Percentiles rank a stretch among this genome's conserved stretches.
phyloP scores from a whole-genome alignment of 148 eudicot genomes.

The Spergularia bocconei region DNA sequence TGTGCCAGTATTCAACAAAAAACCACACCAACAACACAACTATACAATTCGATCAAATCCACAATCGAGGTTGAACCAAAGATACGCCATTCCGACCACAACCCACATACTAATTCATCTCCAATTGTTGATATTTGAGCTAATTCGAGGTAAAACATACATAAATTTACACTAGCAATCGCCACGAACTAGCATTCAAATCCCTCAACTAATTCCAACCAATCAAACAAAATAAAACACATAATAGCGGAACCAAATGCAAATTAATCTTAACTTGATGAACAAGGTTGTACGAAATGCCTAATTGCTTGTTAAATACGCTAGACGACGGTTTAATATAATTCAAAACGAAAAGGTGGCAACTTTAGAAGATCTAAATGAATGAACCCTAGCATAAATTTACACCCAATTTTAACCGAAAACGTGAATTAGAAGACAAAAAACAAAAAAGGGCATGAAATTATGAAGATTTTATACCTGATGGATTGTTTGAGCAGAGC shows the following conservation, averaged over 20 bases:
- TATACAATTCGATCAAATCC: neutral
- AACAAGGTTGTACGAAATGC: no score
- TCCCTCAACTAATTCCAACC: neutral
- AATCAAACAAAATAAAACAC: neutral
- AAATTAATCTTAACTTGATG: neutral
- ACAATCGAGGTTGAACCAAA: neutral
- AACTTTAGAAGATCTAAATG: no score
- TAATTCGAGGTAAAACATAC: neutral
- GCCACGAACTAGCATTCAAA: neutral
- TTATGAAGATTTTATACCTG: no score
- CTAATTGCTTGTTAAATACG: no score
- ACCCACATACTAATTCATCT: constrained; percentile 6
- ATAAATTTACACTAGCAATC: neutral
- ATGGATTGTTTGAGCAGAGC: no score
- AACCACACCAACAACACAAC: neutral
- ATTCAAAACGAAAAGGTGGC: no score
- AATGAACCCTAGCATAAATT: no score
- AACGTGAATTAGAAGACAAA: no score
- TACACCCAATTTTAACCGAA: no score
- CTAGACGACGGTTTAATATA: no score
- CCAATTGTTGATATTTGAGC: neutral
- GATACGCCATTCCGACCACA: constrained; percentile 1
- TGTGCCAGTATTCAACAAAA: neutral
- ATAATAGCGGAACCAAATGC: neutral
- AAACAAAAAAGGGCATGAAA: no score